Evolutionary conservation across 2,329 filamentous ascomycete genomes (phyloP).

Genomic region (Alternaria ethzedia): DNA sequence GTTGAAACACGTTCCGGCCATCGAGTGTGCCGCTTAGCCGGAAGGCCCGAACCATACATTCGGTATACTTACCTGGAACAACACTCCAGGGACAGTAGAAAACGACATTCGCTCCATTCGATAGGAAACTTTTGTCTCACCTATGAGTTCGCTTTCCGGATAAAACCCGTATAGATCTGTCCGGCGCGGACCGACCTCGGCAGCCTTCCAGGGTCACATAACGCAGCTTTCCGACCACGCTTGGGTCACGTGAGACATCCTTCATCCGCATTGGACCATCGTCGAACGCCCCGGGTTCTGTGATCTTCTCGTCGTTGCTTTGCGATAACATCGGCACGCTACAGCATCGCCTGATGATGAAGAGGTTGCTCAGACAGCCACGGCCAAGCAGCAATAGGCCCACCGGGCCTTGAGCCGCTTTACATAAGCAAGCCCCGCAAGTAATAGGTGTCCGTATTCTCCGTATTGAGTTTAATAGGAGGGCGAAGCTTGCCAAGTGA

Average conservation of each 20-base stretch:
- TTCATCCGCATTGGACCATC: neutral
- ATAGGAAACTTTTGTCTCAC: neutral
- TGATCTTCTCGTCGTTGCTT: neutral
- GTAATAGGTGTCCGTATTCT: neutral
- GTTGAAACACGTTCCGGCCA: conserved; percentile 4
- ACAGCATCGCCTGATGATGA: neutral
- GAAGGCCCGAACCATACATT: neutral
- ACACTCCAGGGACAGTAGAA: neutral
- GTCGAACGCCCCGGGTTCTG: neutral
- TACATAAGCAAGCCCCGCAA: conserved; percentile 8
- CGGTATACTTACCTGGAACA: conserved; percentile 7
- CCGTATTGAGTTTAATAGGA: neutral
- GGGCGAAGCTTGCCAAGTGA: neutral
- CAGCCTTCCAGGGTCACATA: neutral
- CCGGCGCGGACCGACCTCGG: neutral
- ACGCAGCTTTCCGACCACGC: neutral
- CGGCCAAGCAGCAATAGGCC: neutral
- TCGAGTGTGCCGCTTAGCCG: conserved; percentile 10
- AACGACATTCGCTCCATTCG: neutral
- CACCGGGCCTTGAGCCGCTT: neutral
- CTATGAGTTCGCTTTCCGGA: neutral
- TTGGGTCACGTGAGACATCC: neutral
- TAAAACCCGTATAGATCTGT: neutral
- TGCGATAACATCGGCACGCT: neutral
- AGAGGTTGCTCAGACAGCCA: neutral